These are phyloP conservation scores for Ambrosia hybrid DNA, from an alignment of 140 eudicot species.

Conservation along the genomic window DNA sequence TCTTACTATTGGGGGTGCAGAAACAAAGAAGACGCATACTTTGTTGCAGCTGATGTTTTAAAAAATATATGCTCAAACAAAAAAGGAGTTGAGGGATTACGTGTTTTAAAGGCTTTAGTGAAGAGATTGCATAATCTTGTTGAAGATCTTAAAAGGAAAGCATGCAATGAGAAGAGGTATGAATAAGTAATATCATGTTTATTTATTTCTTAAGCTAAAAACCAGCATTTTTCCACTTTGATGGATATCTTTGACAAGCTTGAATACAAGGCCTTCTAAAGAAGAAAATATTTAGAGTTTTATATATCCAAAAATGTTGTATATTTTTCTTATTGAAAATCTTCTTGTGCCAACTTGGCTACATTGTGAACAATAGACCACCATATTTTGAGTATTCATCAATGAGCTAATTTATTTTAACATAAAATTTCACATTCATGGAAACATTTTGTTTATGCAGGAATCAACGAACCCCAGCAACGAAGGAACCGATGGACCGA, in stretches of 20 bases:
- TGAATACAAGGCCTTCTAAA: neutral
- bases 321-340: neutral
- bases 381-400: neutral
- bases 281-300: no score
- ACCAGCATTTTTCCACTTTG: no score
- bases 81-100: constrained; percentile 55
- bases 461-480: constrained; percentile 30
- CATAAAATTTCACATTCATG: neutral
- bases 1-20: constrained; percentile 37
- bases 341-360: neutral
- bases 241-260: neutral
- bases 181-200: neutral
- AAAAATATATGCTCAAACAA: constrained; percentile 49
- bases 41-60: constrained; percentile 73
- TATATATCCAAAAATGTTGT: no score
- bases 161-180: constrained; percentile 68
- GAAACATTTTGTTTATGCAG: constrained; percentile 30
- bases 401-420: neutral
- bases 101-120: constrained; percentile 46
- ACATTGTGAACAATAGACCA: no score
- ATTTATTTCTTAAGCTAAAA: neutral
- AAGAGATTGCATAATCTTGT: constrained; percentile 70
- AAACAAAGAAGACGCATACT: constrained; percentile 81
- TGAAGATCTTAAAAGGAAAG: constrained; percentile 71
- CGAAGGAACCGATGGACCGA: constrained; percentile 50